Conservation (phyloP, 495 filamentous ascomycete species). For the Xylaria flabelliformis region DNA sequence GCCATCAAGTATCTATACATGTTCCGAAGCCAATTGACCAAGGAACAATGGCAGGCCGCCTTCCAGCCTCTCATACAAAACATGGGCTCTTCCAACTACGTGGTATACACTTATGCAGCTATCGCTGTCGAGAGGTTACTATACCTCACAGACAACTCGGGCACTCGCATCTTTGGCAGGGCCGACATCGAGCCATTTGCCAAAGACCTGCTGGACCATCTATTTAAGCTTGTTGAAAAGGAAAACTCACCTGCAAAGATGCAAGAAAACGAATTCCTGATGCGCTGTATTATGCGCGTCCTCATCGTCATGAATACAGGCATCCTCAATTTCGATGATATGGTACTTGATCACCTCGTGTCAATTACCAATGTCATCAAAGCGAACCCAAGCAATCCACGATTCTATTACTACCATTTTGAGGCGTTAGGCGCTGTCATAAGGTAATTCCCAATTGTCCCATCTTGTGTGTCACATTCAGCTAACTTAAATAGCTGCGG, state of each 20-base stretch:
- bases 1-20: conserved; percentile 96
- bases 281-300: conserved; percentile 97
- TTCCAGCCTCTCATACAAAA: conserved; percentile 91
- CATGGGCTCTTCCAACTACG: conserved; percentile 83
- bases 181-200: conserved; percentile 76
- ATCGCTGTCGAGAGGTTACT: conserved; percentile 92
- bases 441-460: conserved; percentile 52
- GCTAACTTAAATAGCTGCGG: conserved; percentile 64
- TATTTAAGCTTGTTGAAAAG: conserved; percentile 89
- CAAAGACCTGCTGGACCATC: conserved; percentile 84
- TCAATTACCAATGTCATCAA: conserved; percentile 87
- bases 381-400: conserved; percentile 93
- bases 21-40: conserved; percentile 88
- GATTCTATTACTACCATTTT: conserved; percentile 98
- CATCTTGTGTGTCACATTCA: neutral
- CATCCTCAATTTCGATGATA: conserved; percentile 70
- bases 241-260: conserved; percentile 85
- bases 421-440: conserved; percentile 96
- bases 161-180: conserved; percentile 75
- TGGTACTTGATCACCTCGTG: conserved; percentile 76
- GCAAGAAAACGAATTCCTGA: conserved; percentile 98
- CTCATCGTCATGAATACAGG: conserved; percentile 88
- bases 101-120: conserved; percentile 95
- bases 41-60: conserved; percentile 84
- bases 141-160: conserved; percentile 73